Conservation (phyloP, 2,329 filamentous ascomycete genomes). For the Tympanopsis confertula region DNA sequence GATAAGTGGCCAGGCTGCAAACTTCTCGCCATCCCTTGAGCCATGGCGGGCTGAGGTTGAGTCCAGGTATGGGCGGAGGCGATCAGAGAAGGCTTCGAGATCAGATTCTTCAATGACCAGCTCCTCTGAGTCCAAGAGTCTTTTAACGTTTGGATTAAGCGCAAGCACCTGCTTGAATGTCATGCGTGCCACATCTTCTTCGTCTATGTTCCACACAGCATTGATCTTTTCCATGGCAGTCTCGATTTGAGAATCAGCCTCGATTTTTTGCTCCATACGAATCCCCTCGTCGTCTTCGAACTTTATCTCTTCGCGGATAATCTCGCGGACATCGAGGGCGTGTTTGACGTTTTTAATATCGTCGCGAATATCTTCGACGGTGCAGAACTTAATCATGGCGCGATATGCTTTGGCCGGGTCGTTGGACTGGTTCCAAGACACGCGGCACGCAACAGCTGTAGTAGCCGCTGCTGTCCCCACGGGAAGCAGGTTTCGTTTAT, state of each 20-base stretch:
- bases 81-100: no score
- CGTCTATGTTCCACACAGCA: no score
- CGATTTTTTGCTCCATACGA: not conserved
- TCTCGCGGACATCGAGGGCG: no score
- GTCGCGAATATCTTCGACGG: not conserved
- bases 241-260: not conserved
- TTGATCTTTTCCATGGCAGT: no score
- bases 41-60: not conserved
- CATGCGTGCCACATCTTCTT: not conserved
- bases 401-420: not conserved
- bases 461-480: no score
- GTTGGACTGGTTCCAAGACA: not conserved
- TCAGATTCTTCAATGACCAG: not conserved
- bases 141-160: not conserved
- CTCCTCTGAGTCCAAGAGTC: not conserved
- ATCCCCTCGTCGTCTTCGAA: not conserved
- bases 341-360: no score
- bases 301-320: no score
- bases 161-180: not conserved
- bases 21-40: no score
- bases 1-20: not conserved
- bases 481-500: no score
- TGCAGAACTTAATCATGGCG: not conserved
- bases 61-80: not conserved
- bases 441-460: not conserved